Conservation (phyloP, 2,329 filamentous ascomycete genomes). For the Penicillium frequentans region DNA sequence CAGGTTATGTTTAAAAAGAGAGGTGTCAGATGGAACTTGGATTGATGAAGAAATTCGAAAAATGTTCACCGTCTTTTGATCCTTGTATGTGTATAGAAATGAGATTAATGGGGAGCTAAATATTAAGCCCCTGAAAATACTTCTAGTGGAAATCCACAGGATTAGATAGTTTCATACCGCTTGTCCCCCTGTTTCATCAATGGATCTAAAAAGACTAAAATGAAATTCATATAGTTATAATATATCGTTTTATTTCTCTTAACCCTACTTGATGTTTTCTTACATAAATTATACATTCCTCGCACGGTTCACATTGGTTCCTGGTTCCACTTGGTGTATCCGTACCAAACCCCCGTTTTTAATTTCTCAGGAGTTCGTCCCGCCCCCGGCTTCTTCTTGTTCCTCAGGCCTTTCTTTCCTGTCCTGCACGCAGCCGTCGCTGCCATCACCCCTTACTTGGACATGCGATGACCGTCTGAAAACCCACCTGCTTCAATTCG, state of each 20-base stretch:
- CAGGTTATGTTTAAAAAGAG: neutral
- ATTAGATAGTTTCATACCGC: too few species aligned
- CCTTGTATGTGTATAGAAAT: too few species aligned
- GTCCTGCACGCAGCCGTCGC: conserved; percentile 4
- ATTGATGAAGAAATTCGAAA: neutral
- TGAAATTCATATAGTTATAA: neutral
- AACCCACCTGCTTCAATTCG: neutral
- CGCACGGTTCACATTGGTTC: conserved; percentile 1
- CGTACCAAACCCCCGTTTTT: conserved; percentile 3
- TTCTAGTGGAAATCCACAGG: too few species aligned
- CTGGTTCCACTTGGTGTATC: conserved; percentile 1
- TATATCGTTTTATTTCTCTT: neutral
- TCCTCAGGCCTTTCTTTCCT: neutral
- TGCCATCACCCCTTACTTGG: conserved; percentile 8
- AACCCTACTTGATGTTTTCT: neutral
- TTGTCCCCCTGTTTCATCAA: too few species aligned
- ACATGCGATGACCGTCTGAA: conserved; percentile 19
- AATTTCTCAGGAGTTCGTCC: conserved; percentile 24
- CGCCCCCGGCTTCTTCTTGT: conserved; percentile 13
- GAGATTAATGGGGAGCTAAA: too few species aligned
- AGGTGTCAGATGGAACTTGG: neutral
- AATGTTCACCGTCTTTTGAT: neutral
- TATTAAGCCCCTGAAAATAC: too few species aligned
- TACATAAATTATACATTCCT: neutral
- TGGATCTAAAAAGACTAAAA: neutral